Percentiles rank a stretch among this genome's conserved stretches.
Conservation (phyloP, 2,329 filamentous ascomycete species). For the Ascochyta fabae region DNA sequence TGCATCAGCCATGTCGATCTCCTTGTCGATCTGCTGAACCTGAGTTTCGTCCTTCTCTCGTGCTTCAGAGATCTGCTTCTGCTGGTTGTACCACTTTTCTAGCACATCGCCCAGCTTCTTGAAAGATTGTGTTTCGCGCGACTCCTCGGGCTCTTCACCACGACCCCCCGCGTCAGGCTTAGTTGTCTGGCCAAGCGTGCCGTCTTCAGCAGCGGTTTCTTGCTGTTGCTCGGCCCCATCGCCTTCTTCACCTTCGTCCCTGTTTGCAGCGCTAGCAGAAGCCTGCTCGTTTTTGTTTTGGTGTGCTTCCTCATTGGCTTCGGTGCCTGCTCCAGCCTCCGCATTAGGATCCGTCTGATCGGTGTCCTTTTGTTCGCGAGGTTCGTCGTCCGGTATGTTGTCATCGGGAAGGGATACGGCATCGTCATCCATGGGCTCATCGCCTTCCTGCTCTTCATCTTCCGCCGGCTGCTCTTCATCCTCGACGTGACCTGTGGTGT, state of each 20-base stretch:
- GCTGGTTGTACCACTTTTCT: constrained; percentile 89
- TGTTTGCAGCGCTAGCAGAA: constrained; percentile 63
- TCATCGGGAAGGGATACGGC: constrained; percentile 52
- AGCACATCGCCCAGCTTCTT: constrained; percentile 93
- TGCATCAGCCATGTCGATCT: constrained; percentile 75
- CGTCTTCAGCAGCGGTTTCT: constrained; percentile 68
- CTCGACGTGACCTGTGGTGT: constrained; percentile 44
- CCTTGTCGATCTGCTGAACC: constrained; percentile 56
- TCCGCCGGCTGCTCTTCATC: constrained; percentile 53
- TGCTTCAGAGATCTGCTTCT: constrained; percentile 72
- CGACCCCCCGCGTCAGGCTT: constrained; percentile 46
- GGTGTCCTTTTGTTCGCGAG: constrained; percentile 55
- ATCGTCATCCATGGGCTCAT: constrained; percentile 55
- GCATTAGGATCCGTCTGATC: constrained; percentile 59
- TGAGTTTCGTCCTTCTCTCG: constrained; percentile 59
- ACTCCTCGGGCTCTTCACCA: constrained; percentile 50
- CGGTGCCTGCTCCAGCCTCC: constrained; percentile 70
- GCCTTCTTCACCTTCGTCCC: constrained; percentile 70
- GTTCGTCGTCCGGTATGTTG: constrained; percentile 58
- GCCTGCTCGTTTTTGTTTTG: constrained; percentile 66
- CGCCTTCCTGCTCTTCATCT: constrained; percentile 55
- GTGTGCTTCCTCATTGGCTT: constrained; percentile 62
- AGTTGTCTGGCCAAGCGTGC: constrained; percentile 51
- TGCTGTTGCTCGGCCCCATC: constrained; percentile 70
- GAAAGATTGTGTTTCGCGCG: constrained; percentile 71